phyloP scores from a whole-genome alignment of 225 moss, liverwort and hornwort species.

The Pseudisothecium myosuroides region DNA sequence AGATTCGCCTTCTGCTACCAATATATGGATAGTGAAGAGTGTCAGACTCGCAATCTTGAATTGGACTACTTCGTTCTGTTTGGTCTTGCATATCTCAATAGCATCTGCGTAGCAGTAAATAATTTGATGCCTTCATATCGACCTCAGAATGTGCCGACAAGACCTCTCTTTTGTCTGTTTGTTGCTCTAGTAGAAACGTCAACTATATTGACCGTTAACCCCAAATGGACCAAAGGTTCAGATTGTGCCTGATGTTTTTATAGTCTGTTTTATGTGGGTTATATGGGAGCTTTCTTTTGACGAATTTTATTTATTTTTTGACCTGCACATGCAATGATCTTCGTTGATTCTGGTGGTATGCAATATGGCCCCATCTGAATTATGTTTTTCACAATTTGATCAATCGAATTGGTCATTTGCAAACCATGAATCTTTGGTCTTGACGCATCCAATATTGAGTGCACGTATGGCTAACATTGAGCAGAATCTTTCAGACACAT shows the following conservation, averaged over 20 bases:
- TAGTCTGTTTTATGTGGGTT: not conserved
- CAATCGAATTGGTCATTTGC: not conserved
- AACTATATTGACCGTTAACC: not conserved
- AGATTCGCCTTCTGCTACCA: not conserved
- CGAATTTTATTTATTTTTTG: not conserved
- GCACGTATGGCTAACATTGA: slow-evolving; percentile 3
- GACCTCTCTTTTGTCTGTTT: not conserved
- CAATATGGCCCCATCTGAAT: not conserved
- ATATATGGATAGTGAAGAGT: not conserved
- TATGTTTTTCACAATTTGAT: not conserved
- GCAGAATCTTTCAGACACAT: slow-evolving; percentile 14
- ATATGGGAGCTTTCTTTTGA: not conserved
- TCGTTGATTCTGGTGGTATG: not conserved
- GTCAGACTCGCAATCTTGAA: not conserved
- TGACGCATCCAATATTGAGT: not conserved
- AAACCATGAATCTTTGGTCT: not conserved
- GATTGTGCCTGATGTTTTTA: not conserved
- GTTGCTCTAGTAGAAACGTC: not conserved
- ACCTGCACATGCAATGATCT: not conserved
- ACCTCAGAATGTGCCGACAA: not conserved
- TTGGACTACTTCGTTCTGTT: not conserved
- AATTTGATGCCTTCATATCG: not conserved
- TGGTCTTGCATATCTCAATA: not conserved
- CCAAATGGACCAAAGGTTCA: not conserved
- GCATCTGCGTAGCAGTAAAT: not conserved